Evolutionary conservation across 768 basidiomycete species (phyloP).

Genomic region (Kwoniella sp.): DNA sequence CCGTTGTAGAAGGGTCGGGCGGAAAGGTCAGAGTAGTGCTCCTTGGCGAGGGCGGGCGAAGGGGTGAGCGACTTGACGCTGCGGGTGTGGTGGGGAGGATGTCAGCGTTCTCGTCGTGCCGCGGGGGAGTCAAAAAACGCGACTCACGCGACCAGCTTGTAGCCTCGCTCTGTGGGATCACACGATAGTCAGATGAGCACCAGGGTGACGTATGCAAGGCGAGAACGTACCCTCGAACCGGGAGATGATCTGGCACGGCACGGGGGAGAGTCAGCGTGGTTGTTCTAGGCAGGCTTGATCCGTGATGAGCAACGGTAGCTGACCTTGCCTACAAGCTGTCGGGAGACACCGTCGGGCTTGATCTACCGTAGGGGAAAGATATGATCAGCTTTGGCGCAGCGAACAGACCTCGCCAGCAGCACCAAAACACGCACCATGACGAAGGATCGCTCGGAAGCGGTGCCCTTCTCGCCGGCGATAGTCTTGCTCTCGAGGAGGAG

Average conservation of each 20-base stretch:
- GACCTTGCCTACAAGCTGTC: conserved; percentile 46
- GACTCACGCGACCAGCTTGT: conserved; percentile 44
- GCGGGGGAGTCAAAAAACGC: neutral
- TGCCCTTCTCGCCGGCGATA: conserved; percentile 45
- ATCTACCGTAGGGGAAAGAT: conserved; percentile 17
- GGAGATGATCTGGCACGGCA: conserved; percentile 32
- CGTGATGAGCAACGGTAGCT: neutral
- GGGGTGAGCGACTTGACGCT: conserved; percentile 39
- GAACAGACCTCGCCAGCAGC: neutral
- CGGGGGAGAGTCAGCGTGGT: neutral
- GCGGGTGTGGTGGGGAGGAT: neutral
- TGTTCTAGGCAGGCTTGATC: neutral
- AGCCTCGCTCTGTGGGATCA: conserved; percentile 29
- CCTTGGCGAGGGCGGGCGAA: conserved; percentile 24
- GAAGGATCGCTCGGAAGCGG: conserved; percentile 38
- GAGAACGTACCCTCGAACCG: conserved; percentile 35
- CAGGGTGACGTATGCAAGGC: neutral
- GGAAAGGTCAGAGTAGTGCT: conserved; percentile 29
- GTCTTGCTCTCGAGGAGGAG: conserved; percentile 40
- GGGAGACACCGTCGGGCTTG: conserved; percentile 45
- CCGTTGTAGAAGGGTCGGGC: conserved; percentile 37
- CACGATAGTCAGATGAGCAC: neutral
- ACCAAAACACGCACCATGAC: conserved; percentile 34
- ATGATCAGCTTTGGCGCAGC: neutral
- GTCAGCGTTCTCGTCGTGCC: neutral